phyloP scores from a whole-genome alignment of 345 rosid genomes.

The Euphorbia pulcherrima region DNA sequence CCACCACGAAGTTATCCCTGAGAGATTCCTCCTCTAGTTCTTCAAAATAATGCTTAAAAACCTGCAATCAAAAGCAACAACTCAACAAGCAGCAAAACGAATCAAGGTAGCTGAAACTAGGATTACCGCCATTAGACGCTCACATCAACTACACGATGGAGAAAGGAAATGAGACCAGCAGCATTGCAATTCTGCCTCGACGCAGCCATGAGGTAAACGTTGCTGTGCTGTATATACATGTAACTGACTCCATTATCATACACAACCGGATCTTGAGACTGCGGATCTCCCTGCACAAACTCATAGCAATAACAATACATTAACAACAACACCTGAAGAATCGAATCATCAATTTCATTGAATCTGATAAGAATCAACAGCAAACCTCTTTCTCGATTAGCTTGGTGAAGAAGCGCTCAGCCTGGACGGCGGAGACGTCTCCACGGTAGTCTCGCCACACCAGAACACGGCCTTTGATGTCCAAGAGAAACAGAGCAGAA shows the following conservation, averaged over 20 bases:
- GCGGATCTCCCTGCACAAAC: conserved; percentile 76
- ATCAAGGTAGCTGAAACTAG: not conserved
- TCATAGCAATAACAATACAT: not conserved
- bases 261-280: conserved; percentile 96
- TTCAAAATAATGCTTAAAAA: conserved; percentile 96
- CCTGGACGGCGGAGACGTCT: conserved; percentile 77
- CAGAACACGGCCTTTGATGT: conserved; percentile 90
- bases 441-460: conserved; percentile 98
- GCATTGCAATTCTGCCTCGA: conserved; percentile 96
- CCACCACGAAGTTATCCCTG: conserved; percentile 96
- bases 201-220: conserved; percentile 83
- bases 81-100: not conserved
- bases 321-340: not conserved
- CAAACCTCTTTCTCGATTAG: conserved; percentile 90
- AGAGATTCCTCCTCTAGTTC: conserved; percentile 94
- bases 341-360: not conserved
- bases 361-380: not conserved
- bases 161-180: conserved; percentile 80
- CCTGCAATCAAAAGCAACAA: conserved; percentile 34
- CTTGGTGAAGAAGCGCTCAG: conserved; percentile 91
- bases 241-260: conserved; percentile 89
- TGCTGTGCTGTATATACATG: conserved; percentile 92
- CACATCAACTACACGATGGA: conserved; percentile 92
- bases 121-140: conserved; percentile 18
- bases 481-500: conserved; percentile 86